Percentiles rank a stretch among this genome's conserved stretches.
Conservation (phyloP, 2,329 filamentous ascomycete species). For the Phaeoacremonium minimum region DNA sequence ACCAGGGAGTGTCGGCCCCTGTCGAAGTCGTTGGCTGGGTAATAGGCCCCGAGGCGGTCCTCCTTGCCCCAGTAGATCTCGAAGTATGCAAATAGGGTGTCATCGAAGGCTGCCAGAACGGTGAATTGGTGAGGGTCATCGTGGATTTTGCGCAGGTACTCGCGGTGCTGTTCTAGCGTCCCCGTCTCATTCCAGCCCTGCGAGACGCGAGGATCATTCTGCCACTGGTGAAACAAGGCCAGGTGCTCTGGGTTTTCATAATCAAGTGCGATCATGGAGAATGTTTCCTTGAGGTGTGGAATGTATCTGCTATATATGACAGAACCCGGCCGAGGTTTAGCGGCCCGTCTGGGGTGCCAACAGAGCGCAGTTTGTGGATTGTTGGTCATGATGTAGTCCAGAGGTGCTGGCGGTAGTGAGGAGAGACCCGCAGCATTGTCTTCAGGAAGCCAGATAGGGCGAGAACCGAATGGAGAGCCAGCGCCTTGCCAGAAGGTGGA, state of each 20-base stretch:
- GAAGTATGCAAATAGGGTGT: slow-evolving; percentile 70
- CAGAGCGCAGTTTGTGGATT: slow-evolving; percentile 22
- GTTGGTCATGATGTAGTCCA: slow-evolving; percentile 40
- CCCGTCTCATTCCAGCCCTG: slow-evolving; percentile 79
- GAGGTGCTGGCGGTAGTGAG: slow-evolving; percentile 43
- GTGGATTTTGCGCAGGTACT: slow-evolving; percentile 65
- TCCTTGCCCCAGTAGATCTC: slow-evolving; percentile 74
- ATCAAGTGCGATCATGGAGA: slow-evolving; percentile 73
- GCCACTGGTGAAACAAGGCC: slow-evolving; percentile 71
- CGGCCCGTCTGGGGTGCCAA: slow-evolving; percentile 66
- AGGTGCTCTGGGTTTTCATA: slow-evolving; percentile 61
- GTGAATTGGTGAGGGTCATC: slow-evolving; percentile 69
- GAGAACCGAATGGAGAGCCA: slow-evolving; percentile 61
- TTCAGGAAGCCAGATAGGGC: slow-evolving; percentile 55
- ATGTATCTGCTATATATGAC: slow-evolving; percentile 77
- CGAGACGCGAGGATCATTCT: slow-evolving; percentile 78
- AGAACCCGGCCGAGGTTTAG: slow-evolving; percentile 67
- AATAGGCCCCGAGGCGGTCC: slow-evolving; percentile 52
- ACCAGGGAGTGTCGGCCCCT: slow-evolving; percentile 55
- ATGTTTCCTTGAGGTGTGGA: slow-evolving; percentile 69
- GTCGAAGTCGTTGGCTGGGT: slow-evolving; percentile 50
- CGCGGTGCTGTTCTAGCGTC: slow-evolving; percentile 67
- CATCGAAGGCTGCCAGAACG: slow-evolving; percentile 68
- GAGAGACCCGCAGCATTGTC: slow-evolving; percentile 25
- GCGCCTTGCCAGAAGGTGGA: slow-evolving; percentile 68